Evolutionary conservation across 164 flowering plant species (phyloP).

Genomic region (Echeveria elegans): DNA sequence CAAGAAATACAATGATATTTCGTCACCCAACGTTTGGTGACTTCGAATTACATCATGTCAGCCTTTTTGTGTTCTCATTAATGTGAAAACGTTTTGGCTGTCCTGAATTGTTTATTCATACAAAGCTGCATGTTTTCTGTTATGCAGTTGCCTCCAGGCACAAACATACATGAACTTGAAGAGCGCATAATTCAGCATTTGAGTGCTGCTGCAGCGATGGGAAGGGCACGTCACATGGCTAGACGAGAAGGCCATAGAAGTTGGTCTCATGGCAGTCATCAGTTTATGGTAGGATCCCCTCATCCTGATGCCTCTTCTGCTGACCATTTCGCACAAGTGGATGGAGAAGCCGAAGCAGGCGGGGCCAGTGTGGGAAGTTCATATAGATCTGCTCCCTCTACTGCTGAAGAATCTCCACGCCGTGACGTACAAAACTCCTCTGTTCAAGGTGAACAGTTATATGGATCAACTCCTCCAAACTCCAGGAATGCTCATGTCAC

Average conservation of each 20-base stretch:
- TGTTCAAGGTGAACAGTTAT: slow-evolving; percentile 26
- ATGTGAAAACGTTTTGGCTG: not conserved
- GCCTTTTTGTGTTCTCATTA: slow-evolving; percentile 9
- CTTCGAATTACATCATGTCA: slow-evolving; percentile 73
- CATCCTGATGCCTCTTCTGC: slow-evolving; percentile 46
- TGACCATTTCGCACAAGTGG: slow-evolving; percentile 28
- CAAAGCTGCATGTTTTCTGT: not conserved
- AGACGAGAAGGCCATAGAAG: slow-evolving; percentile 71
- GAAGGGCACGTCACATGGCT: slow-evolving; percentile 61
- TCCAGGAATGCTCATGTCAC: slow-evolving; percentile 18
- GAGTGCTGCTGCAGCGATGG: slow-evolving; percentile 97
- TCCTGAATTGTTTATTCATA: not conserved
- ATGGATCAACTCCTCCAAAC: slow-evolving; percentile 33
- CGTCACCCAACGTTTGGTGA: slow-evolving; percentile 77
- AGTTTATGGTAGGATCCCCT: slow-evolving; percentile 50
- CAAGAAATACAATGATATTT: slow-evolving; percentile 55
- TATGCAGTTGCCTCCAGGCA: slow-evolving; percentile 60
- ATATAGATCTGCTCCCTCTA: slow-evolving; percentile 20
- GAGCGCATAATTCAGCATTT: slow-evolving; percentile 87
- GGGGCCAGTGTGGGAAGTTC: slow-evolving; percentile 15
- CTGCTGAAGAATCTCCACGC: slow-evolving; percentile 26
- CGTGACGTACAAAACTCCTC: slow-evolving; percentile 19
- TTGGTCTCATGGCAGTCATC: slow-evolving; percentile 63
- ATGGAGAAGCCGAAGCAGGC: slow-evolving; percentile 29
- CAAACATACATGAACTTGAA: slow-evolving; percentile 70